Evolutionary conservation across 2,329 filamentous ascomycete genomes (phyloP), one percentile per base, ranked within the genome.

Genomic region (Cytospora piceicola): DNA sequence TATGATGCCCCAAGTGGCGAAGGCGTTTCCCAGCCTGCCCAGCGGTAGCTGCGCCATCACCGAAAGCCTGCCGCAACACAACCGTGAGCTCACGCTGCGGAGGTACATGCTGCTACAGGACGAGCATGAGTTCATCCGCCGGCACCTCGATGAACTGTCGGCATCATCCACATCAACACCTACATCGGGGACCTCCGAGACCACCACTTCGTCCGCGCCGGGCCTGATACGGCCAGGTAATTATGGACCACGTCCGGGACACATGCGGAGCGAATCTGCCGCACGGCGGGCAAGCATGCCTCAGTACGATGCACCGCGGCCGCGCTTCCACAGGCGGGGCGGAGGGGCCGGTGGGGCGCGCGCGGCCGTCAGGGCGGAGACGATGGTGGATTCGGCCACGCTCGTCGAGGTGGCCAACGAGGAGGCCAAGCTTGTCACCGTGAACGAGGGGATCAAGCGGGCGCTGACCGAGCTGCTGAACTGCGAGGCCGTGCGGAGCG

Each of bases 371-470:
- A 62, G 61, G 24, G 67, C 76, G 9, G 74, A 74, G 63, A 80
- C 79, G 29, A 80, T 82, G 36, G 72, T 79, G 27, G 81, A 85
- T 71, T 82, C 82, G 71, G 77, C 80, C 61, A 79, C 80, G 8
- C 72, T 83, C 27, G 77, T 77, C 67, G 81, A 83, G 71, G 80
- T 86, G 69, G 82, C 80, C 0, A 76, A 77, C 22, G 83, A 84
- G 71, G 83, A 86, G 72, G 80, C 82, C 69, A 83, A 80, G 67
- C 79, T 87, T 14, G 84, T 79, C 59, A 79, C 82, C 68, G 82
- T 87, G 74, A 86, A 86, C 74, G 85, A 87, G 75, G 81, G 82
- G 70, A 85, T 88, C 77, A 88, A 88, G 77, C 81, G 84, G 36
- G 82, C 84, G 2, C 73, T 88, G 70, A 88, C 85, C 7, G 85